Evolutionary conservation across 805 yeast genomes (phyloP).

Genomic region (Metschnikowia lachancei): DNA sequence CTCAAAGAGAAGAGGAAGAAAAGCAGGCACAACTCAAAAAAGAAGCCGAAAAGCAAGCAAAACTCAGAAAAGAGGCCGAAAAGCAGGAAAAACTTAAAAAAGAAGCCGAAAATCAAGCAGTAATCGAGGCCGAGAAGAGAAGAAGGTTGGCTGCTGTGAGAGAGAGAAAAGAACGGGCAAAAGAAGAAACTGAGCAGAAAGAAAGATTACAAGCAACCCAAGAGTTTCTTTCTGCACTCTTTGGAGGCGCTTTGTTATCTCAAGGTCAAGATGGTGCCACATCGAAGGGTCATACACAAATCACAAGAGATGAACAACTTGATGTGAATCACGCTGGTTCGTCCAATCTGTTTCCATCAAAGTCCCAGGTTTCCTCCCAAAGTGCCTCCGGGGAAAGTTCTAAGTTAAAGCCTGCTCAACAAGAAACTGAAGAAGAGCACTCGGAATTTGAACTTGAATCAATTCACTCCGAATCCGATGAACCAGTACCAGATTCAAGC

Average conservation of each 20-base stretch:
- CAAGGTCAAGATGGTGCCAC: not conserved
- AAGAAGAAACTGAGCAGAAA: conserved; percentile 4
- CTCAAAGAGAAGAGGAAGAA: not conserved
- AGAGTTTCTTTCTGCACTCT: conserved; percentile 15
- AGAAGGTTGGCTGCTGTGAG: conserved; percentile 11
- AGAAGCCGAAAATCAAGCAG: conserved; percentile 8
- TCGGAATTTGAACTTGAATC: conserved; percentile 6
- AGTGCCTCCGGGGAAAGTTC: not conserved
- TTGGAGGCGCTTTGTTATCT: conserved; percentile 6
- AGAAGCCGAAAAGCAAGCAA: conserved; percentile 8
- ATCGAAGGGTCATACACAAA: not conserved
- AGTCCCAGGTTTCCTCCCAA: not conserved
- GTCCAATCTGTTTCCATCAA: not conserved
- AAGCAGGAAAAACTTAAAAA: not conserved
- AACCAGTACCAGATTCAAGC: not conserved
- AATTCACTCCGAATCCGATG: conserved; percentile 11
- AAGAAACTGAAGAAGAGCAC: not conserved
- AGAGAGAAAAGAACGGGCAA: conserved; percentile 6
- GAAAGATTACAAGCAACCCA: conserved; percentile 3
- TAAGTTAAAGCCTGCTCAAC: not conserved
- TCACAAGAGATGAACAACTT: not conserved
- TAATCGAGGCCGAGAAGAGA: conserved; percentile 9
- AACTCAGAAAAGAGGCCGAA: not conserved
- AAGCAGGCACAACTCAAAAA: not conserved
- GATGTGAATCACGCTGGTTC: not conserved